Evolutionary conservation across 2,329 filamentous ascomycete genomes (phyloP).

Genomic region (Didymella arachidicola): DNA sequence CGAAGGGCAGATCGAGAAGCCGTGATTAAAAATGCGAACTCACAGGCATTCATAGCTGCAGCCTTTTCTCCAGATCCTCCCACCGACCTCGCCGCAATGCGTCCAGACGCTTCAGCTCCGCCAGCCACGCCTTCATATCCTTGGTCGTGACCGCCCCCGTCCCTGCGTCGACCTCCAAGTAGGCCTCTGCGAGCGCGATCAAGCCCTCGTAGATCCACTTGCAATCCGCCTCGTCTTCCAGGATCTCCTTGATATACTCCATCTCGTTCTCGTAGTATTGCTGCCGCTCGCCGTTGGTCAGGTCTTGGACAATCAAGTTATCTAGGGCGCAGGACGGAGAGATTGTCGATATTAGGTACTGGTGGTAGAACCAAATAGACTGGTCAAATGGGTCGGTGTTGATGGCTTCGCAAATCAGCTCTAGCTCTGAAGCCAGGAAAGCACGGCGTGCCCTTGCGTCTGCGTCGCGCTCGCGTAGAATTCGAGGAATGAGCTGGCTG

Average conservation of each 20-base stretch:
- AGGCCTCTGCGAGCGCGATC: slow-evolving; percentile 75
- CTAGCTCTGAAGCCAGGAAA: slow-evolving; percentile 81
- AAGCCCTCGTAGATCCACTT: slow-evolving; percentile 93
- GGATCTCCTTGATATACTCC: slow-evolving; percentile 73
- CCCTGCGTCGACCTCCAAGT: slow-evolving; percentile 57
- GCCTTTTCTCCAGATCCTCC: slow-evolving; percentile 69
- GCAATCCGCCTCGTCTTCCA: slow-evolving; percentile 71
- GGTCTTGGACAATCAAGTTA: slow-evolving; percentile 69
- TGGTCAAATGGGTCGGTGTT: slow-evolving; percentile 94
- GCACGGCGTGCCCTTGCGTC: slow-evolving; percentile 67
- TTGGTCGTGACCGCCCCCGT: slow-evolving; percentile 53
- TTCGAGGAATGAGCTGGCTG: slow-evolving; percentile 78
- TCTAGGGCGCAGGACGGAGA: slow-evolving; percentile 60
- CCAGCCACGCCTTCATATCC: slow-evolving; percentile 64
- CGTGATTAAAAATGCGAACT: slow-evolving; percentile 53
- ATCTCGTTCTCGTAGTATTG: slow-evolving; percentile 75
- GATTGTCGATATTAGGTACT: slow-evolving; percentile 76
- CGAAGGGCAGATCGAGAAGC: slow-evolving; percentile 63
- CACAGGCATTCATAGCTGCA: slow-evolving; percentile 48
- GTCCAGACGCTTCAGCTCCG: slow-evolving; percentile 73
- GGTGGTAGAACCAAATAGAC: slow-evolving; percentile 96
- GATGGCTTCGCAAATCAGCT: slow-evolving; percentile 76
- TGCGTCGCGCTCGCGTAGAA: slow-evolving; percentile 75
- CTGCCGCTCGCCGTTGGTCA: slow-evolving; percentile 68
- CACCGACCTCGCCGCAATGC: slow-evolving; percentile 77